A percentile compares a stretch with the other conserved stretches of the same genome.
Evolutionary conservation across 768 basidiomycete genomes (phyloP).

Genomic region (Boletus barrowsii): DNA sequence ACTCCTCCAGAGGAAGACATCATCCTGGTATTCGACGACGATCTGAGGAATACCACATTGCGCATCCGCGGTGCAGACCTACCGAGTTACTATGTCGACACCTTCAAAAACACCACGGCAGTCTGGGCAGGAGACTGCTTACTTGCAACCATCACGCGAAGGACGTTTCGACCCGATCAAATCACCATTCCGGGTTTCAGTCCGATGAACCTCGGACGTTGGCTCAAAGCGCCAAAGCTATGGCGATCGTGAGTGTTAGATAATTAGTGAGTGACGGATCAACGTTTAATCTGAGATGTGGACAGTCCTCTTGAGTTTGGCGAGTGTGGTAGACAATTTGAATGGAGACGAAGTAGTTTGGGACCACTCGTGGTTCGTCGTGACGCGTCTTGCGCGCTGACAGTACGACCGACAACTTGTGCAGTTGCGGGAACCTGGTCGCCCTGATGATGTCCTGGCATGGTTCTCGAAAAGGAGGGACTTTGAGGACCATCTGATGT

Average conservation of each 20-base stretch:
- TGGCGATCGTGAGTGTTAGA: constrained; percentile 12
- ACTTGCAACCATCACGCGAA: constrained; percentile 16
- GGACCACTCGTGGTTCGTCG: constrained; percentile 16
- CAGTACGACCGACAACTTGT: neutral
- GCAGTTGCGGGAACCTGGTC: constrained; percentile 11
- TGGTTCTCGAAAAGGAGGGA: constrained; percentile 10
- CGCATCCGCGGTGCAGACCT: neutral
- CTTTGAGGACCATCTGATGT: neutral
- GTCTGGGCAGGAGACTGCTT: neutral
- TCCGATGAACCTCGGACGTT: constrained; percentile 8
- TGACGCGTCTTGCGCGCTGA: neutral
- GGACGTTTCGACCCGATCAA: constrained; percentile 5
- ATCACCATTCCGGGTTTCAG: constrained; percentile 12
- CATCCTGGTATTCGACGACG: constrained; percentile 12
- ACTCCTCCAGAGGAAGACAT: neutral
- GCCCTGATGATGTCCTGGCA: constrained; percentile 2
- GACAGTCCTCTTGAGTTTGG: constrained; percentile 13
- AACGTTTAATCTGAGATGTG: neutral
- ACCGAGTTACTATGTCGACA: constrained; percentile 13
- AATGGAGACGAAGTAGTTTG: constrained; percentile 5
- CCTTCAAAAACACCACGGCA: constrained; percentile 1
- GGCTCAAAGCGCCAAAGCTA: constrained; percentile 10
- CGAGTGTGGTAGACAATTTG: constrained; percentile 5
- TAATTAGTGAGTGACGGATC: neutral
- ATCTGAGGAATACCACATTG: constrained; percentile 11